phyloP scores from a whole-genome alignment of 169 alveolate genomes.

The Plasmodium ovale region DNA sequence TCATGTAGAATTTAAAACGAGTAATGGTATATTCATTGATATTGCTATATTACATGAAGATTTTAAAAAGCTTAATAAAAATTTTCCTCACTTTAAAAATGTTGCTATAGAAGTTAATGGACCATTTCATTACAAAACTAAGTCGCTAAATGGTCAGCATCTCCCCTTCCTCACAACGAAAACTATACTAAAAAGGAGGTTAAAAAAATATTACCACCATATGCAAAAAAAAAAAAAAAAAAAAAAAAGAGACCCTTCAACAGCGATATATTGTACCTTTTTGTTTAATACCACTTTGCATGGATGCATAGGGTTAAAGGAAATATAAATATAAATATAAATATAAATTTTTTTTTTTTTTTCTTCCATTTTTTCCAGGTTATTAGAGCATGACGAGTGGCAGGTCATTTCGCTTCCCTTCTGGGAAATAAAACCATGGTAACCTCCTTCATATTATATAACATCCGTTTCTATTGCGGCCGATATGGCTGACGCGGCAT shows the following conservation, averaged over 20 bases:
- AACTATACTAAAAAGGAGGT: slow-evolving; percentile 63
- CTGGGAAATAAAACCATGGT: slow-evolving; percentile 77
- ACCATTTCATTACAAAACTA: slow-evolving; percentile 73
- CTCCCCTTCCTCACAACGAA: slow-evolving; percentile 45
- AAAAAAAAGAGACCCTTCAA: background rate
- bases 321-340: no score
- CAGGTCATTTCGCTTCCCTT: slow-evolving; percentile 71
- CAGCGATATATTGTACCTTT: background rate
- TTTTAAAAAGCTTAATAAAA: slow-evolving; percentile 6
- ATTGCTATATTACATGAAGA: slow-evolving; percentile 67
- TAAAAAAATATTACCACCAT: background rate
- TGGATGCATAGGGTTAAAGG: no score
- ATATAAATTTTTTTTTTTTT: slow-evolving; percentile 24
- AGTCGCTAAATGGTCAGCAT: slow-evolving; percentile 9
- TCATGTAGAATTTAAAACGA: slow-evolving; percentile 56
- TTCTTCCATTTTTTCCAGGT: slow-evolving; percentile 7
- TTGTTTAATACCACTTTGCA: background rate
- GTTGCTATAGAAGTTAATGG: slow-evolving; percentile 76
- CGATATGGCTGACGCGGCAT: no score
- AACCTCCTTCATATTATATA: no score
- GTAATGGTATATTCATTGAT: slow-evolving; percentile 46
- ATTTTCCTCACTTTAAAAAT: slow-evolving; percentile 6
- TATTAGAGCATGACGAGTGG: slow-evolving; percentile 58
- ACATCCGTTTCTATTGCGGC: no score
- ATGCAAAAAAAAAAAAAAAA: background rate